Base-by-base conservation (phyloP, 78 protist genomes). In the Guillardia theta region DNA sequence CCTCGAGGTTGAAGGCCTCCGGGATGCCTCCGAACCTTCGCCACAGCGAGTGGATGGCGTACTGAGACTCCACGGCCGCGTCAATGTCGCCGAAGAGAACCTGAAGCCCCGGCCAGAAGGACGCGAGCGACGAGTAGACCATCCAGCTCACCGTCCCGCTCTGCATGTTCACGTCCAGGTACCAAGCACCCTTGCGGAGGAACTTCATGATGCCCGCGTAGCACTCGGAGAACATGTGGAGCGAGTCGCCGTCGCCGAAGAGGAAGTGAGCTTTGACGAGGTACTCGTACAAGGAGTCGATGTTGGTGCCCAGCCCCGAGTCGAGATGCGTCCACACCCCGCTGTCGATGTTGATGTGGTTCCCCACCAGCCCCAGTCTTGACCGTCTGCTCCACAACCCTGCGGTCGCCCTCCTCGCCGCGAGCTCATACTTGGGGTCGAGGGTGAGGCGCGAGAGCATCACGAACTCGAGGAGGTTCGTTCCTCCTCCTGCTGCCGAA, bases 401-500 rank as follows among this genome's bases (percentile, higher is more conserved):
- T 30, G 12, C 90, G 58, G 48, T 39, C 1, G 90, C 90, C 3
- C 90, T 12, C 50, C 90, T 39, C 3, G 44, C 90, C 90, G 90
- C 90, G 21, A 33, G 10, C 41, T 80, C 90, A 80, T 24, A 80
- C 22, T 39, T 12, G 1, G 90, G 48, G 24, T 80, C 37, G 58
- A 45, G 39, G 43, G 37, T n/a, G 43, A 33, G 44, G 37, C 90
- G 90, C 18, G 90, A 80, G 43, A 80, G 48, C n/a, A 44, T 37
- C 33, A 37, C 37, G 24, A 80, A n/a, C 48, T 80, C 90, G 27
- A 80, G 48, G 58, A 80, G 39, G 36, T 10, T 18, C 6, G 83
- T 70, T 1, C 83, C 83, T 0, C 83, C 83, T 24, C 83, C 83
- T 0, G 99, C 99, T 4, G 97, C 92, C n/a, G 96, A 96, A 24